phyloP scores from a whole-genome alignment of 1,139 yeast genomes.

The Candida sp. region DNA sequence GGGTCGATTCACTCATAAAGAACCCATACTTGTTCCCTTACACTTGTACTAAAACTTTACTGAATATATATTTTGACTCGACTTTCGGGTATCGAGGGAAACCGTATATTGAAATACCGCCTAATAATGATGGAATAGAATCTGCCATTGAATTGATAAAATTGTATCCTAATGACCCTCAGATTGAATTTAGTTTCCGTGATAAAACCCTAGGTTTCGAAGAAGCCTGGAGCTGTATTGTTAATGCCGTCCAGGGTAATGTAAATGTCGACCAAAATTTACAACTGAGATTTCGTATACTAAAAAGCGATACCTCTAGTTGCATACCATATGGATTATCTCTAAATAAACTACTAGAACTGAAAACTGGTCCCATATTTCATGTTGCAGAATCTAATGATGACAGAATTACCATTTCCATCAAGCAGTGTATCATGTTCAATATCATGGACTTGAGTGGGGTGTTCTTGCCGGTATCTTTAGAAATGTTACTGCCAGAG shows the following conservation, averaged over 20 bases:
- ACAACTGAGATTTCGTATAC: constrained; percentile 12
- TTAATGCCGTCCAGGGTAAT: constrained; percentile 24
- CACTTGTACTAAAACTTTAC: constrained; percentile 29
- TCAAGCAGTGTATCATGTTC: constrained; percentile 40
- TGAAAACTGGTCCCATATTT: constrained; percentile 5
- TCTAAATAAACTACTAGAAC: neutral
- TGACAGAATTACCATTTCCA: constrained; percentile 16
- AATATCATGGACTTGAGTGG: constrained; percentile 33
- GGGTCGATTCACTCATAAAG: constrained; percentile 35
- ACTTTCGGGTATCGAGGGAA: constrained; percentile 51
- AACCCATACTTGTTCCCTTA: constrained; percentile 45
- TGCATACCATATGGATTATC: constrained; percentile 2
- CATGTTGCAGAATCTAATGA: constrained; percentile 5
- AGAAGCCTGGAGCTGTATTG: constrained; percentile 47
- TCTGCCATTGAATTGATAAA: constrained; percentile 28
- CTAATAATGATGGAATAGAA: constrained; percentile 41
- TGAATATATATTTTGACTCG: constrained; percentile 54
- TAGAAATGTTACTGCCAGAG: constrained; percentile 12
- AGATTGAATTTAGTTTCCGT: constrained; percentile 36
- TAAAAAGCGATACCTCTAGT: constrained; percentile 1
- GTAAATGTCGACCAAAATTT: constrained; percentile 29
- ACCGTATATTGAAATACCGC: constrained; percentile 43
- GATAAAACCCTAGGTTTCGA: constrained; percentile 54
- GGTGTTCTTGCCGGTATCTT: constrained; percentile 20
- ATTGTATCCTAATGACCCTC: constrained; percentile 43